Base-by-base conservation (phyloP, 2,329 filamentous ascomycete species). In the Aspergillus clavatus region DNA sequence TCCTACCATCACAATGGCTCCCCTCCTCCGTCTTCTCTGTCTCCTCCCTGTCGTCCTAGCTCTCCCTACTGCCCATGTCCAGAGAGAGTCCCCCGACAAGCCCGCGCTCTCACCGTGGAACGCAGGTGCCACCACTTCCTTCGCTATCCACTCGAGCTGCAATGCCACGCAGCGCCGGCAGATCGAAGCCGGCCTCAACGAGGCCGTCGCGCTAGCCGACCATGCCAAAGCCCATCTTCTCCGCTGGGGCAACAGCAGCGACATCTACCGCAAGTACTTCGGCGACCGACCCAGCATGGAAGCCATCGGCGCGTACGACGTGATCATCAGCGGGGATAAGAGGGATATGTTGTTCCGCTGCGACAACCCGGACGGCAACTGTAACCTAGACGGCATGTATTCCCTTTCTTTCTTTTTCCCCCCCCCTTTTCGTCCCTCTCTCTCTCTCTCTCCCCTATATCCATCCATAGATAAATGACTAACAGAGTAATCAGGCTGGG, bases 311-410 rank as follows among this genome's bases (percentile, higher is more conserved):
- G 82, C 80, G 72, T 83, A 75, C 53, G 78, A 83, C 42, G 75
- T 78, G 46, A 70, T 87, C 24, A 70, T 79, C 54, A 72, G 73
- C 35, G 80, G 74, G 1, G 76, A 85, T 63, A 79, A 79, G 57
- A 68, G 68, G 0, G 73, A 70, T 21, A 71, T 83, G 37, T 59
- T 81, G 14, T 86, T 86, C 71, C 78, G 83, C 16, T 86, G 84
- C 54, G 84, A 87, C 48, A 79, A 87, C 52, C 75, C 79, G 0
- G 84, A 87, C 54, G 68, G 73, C 16, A 86, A 86, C 67, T 87
- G 83, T 55, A 66, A 45, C 52, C 5, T 74, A 60, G 8, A 75
- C 72, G 57, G 70, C 75, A 21, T 59, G 70, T n/a, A n/a, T n/a
- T n/a, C n/a, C n/a, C n/a, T n/a, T n/a, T n/a, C n/a, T n/a, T n/a